Conservation (phyloP, 139 green algal species). For the Micractinium sp. region DNA sequence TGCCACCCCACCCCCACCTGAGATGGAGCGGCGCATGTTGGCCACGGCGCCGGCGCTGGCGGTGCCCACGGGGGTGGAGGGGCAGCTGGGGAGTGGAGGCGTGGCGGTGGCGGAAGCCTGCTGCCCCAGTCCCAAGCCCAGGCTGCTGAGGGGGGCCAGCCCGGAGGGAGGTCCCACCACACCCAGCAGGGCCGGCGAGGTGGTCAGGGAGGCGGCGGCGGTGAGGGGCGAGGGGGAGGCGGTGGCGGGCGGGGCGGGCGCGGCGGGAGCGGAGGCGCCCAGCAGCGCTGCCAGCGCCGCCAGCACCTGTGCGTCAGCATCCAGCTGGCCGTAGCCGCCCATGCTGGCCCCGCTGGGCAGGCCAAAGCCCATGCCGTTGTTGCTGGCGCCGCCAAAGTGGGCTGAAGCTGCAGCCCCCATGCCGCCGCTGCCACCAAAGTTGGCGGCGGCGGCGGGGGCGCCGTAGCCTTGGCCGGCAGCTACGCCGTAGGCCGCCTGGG, state of each 20-base stretch:
- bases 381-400: neutral
- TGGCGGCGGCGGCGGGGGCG: neutral
- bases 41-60: neutral
- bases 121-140: neutral
- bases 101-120: neutral
- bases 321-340: neutral
- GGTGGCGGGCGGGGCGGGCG: neutral
- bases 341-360: neutral
- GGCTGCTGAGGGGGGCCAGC: slow-evolving; percentile 1
- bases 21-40: slow-evolving; percentile 7
- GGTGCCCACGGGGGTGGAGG: neutral
- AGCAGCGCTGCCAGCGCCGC: neutral
- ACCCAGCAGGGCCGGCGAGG: neutral
- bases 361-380: neutral
- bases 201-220: neutral
- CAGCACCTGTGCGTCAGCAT: neutral
- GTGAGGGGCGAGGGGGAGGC: too few species aligned
- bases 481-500: too few species aligned
- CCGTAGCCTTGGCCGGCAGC: too few species aligned
- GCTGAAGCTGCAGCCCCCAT: neutral
- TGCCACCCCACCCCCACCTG: neutral
- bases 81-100: neutral
- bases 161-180: neutral
- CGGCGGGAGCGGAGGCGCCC: neutral
- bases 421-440: neutral